Evolutionary conservation across 2,329 filamentous ascomycete species (phyloP), one percentile per base, ranked within the genome.

Genomic region (Corynespora cassiicola): DNA sequence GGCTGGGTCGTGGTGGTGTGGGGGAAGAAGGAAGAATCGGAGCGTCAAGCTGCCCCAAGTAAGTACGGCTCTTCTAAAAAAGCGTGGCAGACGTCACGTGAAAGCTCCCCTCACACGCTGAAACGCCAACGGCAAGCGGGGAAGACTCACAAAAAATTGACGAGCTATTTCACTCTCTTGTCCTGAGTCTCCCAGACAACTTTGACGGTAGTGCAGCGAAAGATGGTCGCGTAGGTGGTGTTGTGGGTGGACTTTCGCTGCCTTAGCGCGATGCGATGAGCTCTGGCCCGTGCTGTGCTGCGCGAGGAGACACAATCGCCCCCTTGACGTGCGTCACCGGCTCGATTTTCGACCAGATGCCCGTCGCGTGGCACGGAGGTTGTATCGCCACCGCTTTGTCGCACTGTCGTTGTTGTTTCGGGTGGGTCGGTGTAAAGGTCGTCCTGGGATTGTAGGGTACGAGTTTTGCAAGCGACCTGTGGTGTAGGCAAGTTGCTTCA

Each of bases 1-100:
- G 56, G 61, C 58, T 53, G 56, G 50, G 49, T 52, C 37, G 55
- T 46, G 52, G 55, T 47, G 50, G 43, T 51, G 50, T 58, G 51
- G 38, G 42, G 52, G 46, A 54, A 53, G 47, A 48, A 36, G 43
- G 50, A 50, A 42, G 52, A 44, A 50, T 50, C 46, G 42, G 52
- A 39, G 43, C 45, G 50, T 50, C 46, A 46, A 50, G 38, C 32
- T 25, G 36, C 30, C 24, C 32, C n/a, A 29, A 36, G 25, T 30
- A 14, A 23, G 12, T 30, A n/a, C 15, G 17, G 26, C 21, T 9
- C 26, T 17, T 32, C 23, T 31, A 41, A 31, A 38, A 38, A 42
- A 46, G 27, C 29, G 25, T 25, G 28, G 17, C 18, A 25, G 17
- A 47, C 47, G 51, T 45, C 45, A 52, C 50, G 49, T 51, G 49